Conservation (phyloP, 176 grass and related monocot species). For the Rhynchospora tenuis region DNA sequence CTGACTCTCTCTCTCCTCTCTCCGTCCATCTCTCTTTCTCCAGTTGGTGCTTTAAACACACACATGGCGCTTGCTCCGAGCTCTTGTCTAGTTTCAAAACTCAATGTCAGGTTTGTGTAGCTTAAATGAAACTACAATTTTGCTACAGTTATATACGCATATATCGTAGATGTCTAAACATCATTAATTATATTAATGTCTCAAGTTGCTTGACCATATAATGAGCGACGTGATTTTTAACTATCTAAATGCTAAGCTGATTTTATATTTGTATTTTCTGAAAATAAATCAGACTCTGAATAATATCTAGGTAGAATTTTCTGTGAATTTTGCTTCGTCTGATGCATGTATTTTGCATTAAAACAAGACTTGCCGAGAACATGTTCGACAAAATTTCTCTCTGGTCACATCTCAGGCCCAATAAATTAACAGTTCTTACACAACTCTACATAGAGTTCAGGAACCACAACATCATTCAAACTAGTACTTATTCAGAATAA, state of each 20-base stretch:
- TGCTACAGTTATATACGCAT: background rate
- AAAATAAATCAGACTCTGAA: background rate
- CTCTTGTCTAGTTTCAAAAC: background rate
- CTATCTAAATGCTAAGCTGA: background rate
- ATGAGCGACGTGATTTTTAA: background rate
- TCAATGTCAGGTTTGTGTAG: conserved; percentile 5
- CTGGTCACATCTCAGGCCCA: background rate
- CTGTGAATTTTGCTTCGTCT: background rate
- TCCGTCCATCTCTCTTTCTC: background rate
- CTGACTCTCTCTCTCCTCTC: background rate
- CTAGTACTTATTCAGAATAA: background rate
- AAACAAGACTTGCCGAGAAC: background rate
- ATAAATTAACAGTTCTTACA: background rate
- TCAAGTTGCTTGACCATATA: background rate
- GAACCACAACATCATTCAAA: background rate
- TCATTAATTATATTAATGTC: background rate
- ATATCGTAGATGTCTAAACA: background rate
- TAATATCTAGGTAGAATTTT: background rate
- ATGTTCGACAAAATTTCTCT: background rate
- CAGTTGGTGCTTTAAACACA: background rate
- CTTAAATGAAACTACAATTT: background rate
- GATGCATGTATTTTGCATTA: background rate
- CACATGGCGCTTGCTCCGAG: conserved; percentile 8
- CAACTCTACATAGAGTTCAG: background rate
- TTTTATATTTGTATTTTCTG: background rate